These are phyloP conservation scores for Penicillium daleae DNA, from an alignment of 495 filamentous ascomycete species.

Conservation along the genomic window DNA sequence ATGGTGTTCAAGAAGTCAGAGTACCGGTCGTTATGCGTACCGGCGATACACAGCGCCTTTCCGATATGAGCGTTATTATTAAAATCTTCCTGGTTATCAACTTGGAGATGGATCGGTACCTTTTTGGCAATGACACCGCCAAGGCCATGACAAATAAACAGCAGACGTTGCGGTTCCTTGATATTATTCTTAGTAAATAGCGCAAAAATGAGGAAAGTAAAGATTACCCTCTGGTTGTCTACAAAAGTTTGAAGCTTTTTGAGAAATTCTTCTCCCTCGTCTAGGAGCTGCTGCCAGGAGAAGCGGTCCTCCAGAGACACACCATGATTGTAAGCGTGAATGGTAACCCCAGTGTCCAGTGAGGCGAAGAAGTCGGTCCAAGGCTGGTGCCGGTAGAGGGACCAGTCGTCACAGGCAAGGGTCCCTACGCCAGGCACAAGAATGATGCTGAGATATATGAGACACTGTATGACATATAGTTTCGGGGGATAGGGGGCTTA, in stretches of 20 bases:
- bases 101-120: slow-evolving; percentile 7
- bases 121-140: slow-evolving; percentile 54
- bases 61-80: not conserved
- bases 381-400: not conserved
- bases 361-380: too few relatives aligned
- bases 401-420: not conserved
- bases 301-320: not conserved
- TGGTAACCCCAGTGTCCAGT: not conserved
- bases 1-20: not conserved
- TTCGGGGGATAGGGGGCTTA: not conserved
- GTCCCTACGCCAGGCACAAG: not conserved
- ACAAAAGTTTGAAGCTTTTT: too few relatives aligned
- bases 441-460: not conserved
- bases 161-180: not conserved
- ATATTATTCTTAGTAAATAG: not conserved
- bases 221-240: too few relatives aligned
- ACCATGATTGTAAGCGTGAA: not conserved
- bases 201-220: not conserved
- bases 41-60: too few relatives aligned
- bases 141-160: slow-evolving; percentile 55
- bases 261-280: not conserved
- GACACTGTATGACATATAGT: not conserved
- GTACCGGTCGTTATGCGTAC: too few relatives aligned
- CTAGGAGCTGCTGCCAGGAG: not conserved
- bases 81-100: not conserved